Evolutionary conservation across 164 flowering plant genomes (phyloP).

Genomic region (Dillenia turbinata): DNA sequence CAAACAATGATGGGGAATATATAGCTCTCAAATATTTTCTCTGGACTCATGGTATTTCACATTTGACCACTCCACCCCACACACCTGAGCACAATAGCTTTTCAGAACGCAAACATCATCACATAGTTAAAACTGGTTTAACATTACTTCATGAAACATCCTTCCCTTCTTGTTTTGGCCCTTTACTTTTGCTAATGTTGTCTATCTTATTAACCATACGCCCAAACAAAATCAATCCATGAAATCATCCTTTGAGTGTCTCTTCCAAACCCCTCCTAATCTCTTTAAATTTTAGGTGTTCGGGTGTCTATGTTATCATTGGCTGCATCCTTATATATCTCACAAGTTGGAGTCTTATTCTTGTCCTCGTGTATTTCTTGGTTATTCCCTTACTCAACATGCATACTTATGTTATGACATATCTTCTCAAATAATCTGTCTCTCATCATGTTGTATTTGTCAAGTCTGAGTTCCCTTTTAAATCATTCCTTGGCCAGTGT

Average conservation of each 20-base stretch:
- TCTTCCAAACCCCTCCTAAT: background rate
- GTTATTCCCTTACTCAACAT: background rate
- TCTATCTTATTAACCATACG: background rate
- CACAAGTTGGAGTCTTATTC: background rate
- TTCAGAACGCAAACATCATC: background rate
- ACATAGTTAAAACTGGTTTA: background rate
- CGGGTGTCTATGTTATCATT: background rate
- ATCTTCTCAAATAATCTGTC: background rate
- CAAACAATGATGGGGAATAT: slow-evolving; percentile 10
- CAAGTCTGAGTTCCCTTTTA: background rate
- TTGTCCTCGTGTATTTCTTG: background rate
- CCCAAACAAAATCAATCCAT: background rate
- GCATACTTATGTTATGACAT: background rate
- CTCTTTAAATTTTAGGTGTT: background rate
- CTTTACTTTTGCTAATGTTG: background rate
- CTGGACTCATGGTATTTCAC: background rate
- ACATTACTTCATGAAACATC: background rate
- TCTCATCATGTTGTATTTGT: background rate
- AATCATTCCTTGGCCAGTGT: background rate
- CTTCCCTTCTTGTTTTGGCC: background rate
- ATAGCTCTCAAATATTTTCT: background rate
- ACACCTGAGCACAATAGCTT: slow-evolving; percentile 5
- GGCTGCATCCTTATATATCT: background rate
- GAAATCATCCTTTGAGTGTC: slow-evolving; percentile 1
- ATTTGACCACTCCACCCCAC: slow-evolving; percentile 6